Base-by-base conservation (phyloP, 306 rosid species). In the Cucurbita argyrosperma region DNA sequence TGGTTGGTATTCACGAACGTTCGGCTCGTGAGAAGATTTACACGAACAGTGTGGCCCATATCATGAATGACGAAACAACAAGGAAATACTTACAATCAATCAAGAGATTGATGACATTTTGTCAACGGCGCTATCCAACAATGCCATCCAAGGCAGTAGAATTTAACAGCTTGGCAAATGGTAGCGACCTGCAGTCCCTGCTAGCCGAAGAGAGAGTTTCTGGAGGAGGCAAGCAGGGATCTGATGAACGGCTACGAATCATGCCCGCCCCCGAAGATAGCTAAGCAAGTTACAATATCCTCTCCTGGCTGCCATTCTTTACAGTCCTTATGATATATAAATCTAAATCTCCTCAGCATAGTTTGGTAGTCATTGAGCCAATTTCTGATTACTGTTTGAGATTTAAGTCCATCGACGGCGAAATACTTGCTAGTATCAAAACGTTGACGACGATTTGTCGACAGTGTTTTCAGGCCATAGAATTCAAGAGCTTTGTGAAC, bases 1-100 rank as follows among this genome's bases (percentile, higher is more conserved):
- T 94, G 99, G 99, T 94, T 85, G 99, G 99, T 81, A 94, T 94
- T 76, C 99, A 94, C 5, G 99, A 94, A 75, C 90, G 99, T 69
- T 94, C 98, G 40, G 98, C 98, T 66, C 98, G 96, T 43, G 97
- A 94, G 85, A 94, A 94, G 91, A 94, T 94, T 77, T 89, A 94
- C 86, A 94, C 97, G 74, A 94, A 94, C 67, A 94, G 98, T 83
- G 99, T 94, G 70, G 99, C 99, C 39, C 99, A 94, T 74, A 88
- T 94, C 60, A 94, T 94, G 99, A 94, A 94, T 30, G 99, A 94
- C 13, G 99, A 94, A 82, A 94, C 99, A 10, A 94, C 99, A 50
- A 90, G 99, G 15, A 94, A 94, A 52, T 91, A 94, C 85, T 72
- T 94, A 80, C 99, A 94, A 77, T 94, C 99, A 2, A 82, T 94